A percentile compares a stretch with the other conserved stretches of the same genome.
Evolutionary conservation across 768 basidiomycete genomes (phyloP).

Genomic region (Leccinum disarticulatum): DNA sequence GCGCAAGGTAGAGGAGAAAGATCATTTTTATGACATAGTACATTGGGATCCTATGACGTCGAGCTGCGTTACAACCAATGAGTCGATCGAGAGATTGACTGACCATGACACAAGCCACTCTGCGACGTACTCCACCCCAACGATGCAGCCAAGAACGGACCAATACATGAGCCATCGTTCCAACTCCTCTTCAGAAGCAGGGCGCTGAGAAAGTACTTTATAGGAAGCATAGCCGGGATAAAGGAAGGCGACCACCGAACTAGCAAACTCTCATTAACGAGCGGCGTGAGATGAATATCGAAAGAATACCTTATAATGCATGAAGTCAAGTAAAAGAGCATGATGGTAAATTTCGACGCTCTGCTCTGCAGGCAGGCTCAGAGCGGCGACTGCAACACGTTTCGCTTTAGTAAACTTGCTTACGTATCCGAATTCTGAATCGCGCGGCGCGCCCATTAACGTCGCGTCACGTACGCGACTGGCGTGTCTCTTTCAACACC

Average conservation of each 20-base stretch:
- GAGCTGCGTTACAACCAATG: slow-evolving; percentile 12
- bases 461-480: slow-evolving; percentile 27
- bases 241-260: slow-evolving; percentile 75
- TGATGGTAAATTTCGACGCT: slow-evolving; percentile 16
- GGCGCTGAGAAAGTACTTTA: slow-evolving; percentile 87
- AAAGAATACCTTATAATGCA: slow-evolving; percentile 39
- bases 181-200: slow-evolving; percentile 78
- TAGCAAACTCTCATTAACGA: slow-evolving; percentile 25
- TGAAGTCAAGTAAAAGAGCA: slow-evolving; percentile 45
- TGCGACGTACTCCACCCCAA: slow-evolving; percentile 77
- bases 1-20: slow-evolving; percentile 85
- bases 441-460: slow-evolving; percentile 25
- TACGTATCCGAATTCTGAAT: slow-evolving; percentile 16
- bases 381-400: slow-evolving; percentile 16
- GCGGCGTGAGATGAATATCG: slow-evolving; percentile 28
- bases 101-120: slow-evolving; percentile 90
- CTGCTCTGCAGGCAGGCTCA: neutral
- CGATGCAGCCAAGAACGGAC: slow-evolving; percentile 83
- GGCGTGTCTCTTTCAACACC: slow-evolving; percentile 4
- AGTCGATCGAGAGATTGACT: slow-evolving; percentile 28
- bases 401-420: slow-evolving; percentile 16
- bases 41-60: slow-evolving; percentile 72
- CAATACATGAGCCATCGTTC: slow-evolving; percentile 99
- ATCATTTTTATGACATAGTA: slow-evolving; percentile 80
- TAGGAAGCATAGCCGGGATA: slow-evolving; percentile 97